Conservation (phyloP, 1,139 yeast genomes). For the Hansenula anomala region DNA sequence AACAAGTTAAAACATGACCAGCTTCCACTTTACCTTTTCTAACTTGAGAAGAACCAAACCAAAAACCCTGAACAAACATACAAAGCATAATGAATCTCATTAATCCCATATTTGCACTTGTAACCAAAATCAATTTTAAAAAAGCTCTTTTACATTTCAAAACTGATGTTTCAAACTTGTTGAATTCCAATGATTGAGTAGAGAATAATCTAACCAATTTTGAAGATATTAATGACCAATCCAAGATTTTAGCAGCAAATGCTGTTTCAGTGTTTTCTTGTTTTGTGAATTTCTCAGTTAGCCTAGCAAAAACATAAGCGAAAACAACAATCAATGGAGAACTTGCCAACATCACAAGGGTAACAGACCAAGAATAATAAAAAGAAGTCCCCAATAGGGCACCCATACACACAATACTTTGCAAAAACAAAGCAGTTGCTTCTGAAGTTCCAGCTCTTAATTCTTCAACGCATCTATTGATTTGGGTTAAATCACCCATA, state of each 20-base stretch:
- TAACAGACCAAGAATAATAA: constrained; percentile 77
- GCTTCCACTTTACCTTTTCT: constrained; percentile 42
- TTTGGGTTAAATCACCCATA: constrained; percentile 60
- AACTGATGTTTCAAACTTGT: constrained; percentile 37
- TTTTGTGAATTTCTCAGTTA: constrained; percentile 46
- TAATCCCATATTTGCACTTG: constrained; percentile 54
- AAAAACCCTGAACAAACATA: constrained; percentile 88
- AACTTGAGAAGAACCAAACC: constrained; percentile 78
- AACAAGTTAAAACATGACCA: constrained; percentile 73
- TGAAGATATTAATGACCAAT: constrained; percentile 66
- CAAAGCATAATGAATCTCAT: constrained; percentile 54
- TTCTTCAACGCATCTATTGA: constrained; percentile 77
- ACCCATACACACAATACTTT: constrained; percentile 45
- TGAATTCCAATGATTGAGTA: constrained; percentile 49
- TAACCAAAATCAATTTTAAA: constrained; percentile 40
- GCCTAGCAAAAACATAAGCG: constrained; percentile 47
- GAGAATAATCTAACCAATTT: constrained; percentile 57
- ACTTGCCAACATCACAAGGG: constrained; percentile 66
- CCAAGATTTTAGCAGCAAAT: constrained; percentile 53
- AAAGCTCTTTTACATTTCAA: constrained; percentile 43
- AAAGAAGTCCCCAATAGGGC: constrained; percentile 66
- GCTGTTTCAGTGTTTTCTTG: constrained; percentile 54
- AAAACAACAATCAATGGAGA: constrained; percentile 59
- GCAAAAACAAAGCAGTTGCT: constrained; percentile 52
- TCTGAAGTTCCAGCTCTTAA: constrained; percentile 67